Evolutionary conservation across 306 rosid genomes (phyloP).

Genomic region (Malus sylvestris): DNA sequence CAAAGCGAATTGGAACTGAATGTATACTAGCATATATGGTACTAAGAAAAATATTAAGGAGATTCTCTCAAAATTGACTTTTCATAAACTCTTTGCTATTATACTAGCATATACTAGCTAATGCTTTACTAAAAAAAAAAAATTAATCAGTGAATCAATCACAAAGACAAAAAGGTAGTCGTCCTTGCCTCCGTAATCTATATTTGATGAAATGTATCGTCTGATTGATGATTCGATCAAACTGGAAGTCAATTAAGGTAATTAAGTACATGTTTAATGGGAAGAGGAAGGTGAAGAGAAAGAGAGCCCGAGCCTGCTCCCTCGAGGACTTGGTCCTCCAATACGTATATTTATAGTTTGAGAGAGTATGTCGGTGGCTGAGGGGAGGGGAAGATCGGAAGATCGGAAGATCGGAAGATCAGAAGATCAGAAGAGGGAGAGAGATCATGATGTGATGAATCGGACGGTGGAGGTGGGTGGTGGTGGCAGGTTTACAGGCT

Average conservation of each 20-base stretch:
- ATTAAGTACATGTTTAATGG: not conserved
- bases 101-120: too few relatives aligned
- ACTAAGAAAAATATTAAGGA: too few relatives aligned
- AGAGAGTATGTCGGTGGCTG: constrained; percentile 27
- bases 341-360: not conserved
- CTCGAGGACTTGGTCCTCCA: too few relatives aligned
- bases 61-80: too few relatives aligned
- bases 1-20: too few relatives aligned
- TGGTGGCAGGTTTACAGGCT: constrained; percentile 84
- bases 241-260: not conserved
- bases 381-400: not conserved
- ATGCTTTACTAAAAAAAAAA: too few relatives aligned
- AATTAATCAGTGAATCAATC: not conserved
- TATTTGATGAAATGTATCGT: not conserved
- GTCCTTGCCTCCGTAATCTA: not conserved
- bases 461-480: not conserved
- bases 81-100: too few relatives aligned
- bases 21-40: too few relatives aligned
- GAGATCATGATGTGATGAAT: not conserved
- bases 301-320: too few relatives aligned
- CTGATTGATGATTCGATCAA: not conserved
- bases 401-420: not conserved
- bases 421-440: not conserved
- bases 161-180: not conserved
- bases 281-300: not conserved